Conservation (phyloP, 345 rosid genomes). For the Isatis tinctoria region DNA sequence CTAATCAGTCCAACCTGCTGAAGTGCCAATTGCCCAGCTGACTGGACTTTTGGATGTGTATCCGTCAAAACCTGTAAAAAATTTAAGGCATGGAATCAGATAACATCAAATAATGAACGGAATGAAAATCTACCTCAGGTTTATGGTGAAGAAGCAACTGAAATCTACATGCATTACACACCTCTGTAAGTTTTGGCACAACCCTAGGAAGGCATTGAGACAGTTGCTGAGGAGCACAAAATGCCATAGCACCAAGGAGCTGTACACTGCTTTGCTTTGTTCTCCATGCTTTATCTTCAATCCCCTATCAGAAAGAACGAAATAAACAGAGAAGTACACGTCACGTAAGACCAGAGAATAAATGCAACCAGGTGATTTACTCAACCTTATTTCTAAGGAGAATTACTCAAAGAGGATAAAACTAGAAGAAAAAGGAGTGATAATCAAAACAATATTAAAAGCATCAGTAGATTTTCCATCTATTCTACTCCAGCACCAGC, state of each 20-base stretch:
- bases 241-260: conserved; percentile 99
- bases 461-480: not conserved
- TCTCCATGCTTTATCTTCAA: conserved; percentile 99
- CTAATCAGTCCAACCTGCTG: conserved; percentile 67
- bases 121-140: not conserved
- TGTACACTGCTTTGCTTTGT: conserved; percentile 99
- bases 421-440: not conserved
- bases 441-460: not conserved
- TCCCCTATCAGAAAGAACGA: conserved; percentile 52
- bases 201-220: conserved; percentile 97
- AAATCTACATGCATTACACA: conserved; percentile 21
- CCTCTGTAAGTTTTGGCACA: conserved; percentile 95
- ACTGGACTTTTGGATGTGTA: conserved; percentile 99
- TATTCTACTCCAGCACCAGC: no score
- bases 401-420: not conserved
- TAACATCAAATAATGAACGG: not conserved
- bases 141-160: not conserved
- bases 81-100: conserved; percentile 12
- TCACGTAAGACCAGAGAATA: conserved; percentile 1
- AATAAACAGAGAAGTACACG: not conserved
- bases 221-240: conserved; percentile 95
- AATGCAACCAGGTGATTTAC: no score
- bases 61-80: conserved; percentile 83
- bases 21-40: conserved; percentile 93
- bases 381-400: not conserved